A percentile compares a stretch with the other conserved stretches of the same genome.
phyloP scores from a whole-genome alignment of 495 filamentous ascomycete genomes.

The Neurospora sublineolata region DNA sequence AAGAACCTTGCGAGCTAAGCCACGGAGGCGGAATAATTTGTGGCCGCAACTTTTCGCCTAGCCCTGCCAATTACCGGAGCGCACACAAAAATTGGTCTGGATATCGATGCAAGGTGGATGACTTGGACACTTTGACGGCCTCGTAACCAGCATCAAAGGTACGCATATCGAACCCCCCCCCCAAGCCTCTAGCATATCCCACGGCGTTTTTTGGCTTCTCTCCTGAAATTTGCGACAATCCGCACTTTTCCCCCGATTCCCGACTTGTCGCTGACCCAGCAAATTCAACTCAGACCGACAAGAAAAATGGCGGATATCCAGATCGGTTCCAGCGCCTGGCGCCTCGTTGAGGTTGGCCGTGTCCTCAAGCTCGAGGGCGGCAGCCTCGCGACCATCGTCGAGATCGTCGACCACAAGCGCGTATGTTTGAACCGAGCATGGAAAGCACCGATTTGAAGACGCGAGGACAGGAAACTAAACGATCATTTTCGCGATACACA shows the following conservation, averaged over 20 bases:
- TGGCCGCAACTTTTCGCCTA: constrained; percentile 24
- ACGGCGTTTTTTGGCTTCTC: constrained; percentile 5
- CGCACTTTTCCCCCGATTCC: constrained; percentile 7
- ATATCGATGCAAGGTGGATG: constrained; percentile 23
- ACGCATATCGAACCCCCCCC: constrained; percentile 14
- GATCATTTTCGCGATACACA: constrained; percentile 29
- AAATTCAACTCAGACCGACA: constrained; percentile 12
- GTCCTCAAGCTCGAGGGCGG: constrained; percentile 68
- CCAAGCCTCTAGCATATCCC: constrained; percentile 3
- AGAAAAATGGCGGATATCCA: constrained; percentile 26
- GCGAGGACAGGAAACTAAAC: constrained; percentile 19
- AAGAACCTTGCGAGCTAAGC: neutral
- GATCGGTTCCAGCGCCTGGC: constrained; percentile 45
- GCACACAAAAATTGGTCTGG: constrained; percentile 27
- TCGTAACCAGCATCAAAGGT: constrained; percentile 25
- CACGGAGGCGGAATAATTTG: constrained; percentile 20
- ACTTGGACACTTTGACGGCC: constrained; percentile 27
- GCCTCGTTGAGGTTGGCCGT: constrained; percentile 93
- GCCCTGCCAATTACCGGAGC: constrained; percentile 26
- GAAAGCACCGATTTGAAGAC: constrained; percentile 3
- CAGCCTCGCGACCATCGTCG: constrained; percentile 84
- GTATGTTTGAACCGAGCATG: constrained; percentile 48
- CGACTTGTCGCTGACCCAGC: constrained; percentile 17
- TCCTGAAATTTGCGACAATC: constrained; percentile 4
- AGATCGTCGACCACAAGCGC: constrained; percentile 99